These are phyloP conservation scores for Pleurotus cornucopiae DNA, from an alignment of 768 basidiomycete species.

Conservation along the genomic window DNA sequence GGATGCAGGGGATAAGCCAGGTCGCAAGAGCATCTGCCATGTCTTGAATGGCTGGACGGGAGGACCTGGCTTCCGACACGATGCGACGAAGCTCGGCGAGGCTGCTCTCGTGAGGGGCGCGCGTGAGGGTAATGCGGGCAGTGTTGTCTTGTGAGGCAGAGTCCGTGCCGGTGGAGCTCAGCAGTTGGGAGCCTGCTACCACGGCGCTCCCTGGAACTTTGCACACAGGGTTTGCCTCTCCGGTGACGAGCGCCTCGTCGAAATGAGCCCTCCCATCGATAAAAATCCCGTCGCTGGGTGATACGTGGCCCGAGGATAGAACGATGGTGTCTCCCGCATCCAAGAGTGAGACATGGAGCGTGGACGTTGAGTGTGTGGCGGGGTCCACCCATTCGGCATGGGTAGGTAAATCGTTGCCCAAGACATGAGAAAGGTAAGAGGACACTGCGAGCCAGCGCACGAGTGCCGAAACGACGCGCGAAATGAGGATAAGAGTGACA, in stretches of 20 bases:
- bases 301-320: no score
- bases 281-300: no score
- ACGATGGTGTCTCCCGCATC: no score
- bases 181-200: slow-evolving; percentile 29
- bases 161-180: slow-evolving; percentile 22
- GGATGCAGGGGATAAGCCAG: slow-evolving; percentile 40
- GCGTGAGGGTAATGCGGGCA: slow-evolving; percentile 28
- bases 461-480: slow-evolving; percentile 30
- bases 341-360: no score
- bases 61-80: slow-evolving; percentile 30
- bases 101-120: slow-evolving; percentile 35
- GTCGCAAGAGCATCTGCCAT: slow-evolving; percentile 47
- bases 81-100: slow-evolving; percentile 32
- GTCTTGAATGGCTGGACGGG: slow-evolving; percentile 34
- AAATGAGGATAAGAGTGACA: slow-evolving; percentile 36
- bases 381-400: no score
- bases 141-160: slow-evolving; percentile 8
- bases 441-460: slow-evolving; percentile 28
- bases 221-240: slow-evolving; percentile 32
- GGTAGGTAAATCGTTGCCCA: no score
- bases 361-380: no score
- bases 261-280: no score
- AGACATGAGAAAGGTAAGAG: slow-evolving; percentile 23
- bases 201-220: slow-evolving; percentile 28
- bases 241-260: slow-evolving; percentile 41